These are phyloP conservation scores for Austropuccinia psidii DNA, from an alignment of 1,284 basidiomycete genomes.

Conservation along the genomic window DNA sequence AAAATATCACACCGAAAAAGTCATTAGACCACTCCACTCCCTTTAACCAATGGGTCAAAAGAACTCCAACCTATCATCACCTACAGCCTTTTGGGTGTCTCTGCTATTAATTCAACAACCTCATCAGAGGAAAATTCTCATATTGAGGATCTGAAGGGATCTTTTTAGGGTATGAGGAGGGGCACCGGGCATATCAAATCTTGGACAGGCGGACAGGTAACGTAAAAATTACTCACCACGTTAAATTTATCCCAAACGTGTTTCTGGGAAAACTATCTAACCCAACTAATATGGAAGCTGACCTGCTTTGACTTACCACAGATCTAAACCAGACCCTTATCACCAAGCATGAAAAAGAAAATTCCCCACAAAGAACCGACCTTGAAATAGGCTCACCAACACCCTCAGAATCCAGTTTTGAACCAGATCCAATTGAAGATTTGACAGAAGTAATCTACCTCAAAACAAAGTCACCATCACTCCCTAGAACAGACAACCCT, in stretches of 20 bases:
- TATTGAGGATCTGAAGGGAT: not conserved
- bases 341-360: too few species aligned
- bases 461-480: too few species aligned
- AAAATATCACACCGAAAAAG: not conserved
- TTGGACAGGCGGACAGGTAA: constrained; percentile 2
- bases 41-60: not conserved
- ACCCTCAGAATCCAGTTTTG: too few species aligned
- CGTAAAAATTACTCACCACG: not conserved
- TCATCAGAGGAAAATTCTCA: not conserved
- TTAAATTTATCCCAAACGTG: not conserved
- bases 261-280: too few species aligned
- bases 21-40: not conserved
- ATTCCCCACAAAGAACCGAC: too few species aligned
- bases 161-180: not conserved
- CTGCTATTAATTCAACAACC: not conserved
- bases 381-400: too few species aligned
- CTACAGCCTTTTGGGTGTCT: not conserved
- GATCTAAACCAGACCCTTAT: too few species aligned
- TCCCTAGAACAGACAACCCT: too few species aligned
- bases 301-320: too few species aligned
- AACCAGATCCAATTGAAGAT: too few species aligned
- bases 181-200: not conserved
- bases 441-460: too few species aligned
- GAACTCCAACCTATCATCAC: not conserved
- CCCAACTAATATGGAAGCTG: too few species aligned